Evolutionary conservation across 805 yeast genomes (phyloP).

Genomic region (Maudiozyma serrabonitensis): DNA sequence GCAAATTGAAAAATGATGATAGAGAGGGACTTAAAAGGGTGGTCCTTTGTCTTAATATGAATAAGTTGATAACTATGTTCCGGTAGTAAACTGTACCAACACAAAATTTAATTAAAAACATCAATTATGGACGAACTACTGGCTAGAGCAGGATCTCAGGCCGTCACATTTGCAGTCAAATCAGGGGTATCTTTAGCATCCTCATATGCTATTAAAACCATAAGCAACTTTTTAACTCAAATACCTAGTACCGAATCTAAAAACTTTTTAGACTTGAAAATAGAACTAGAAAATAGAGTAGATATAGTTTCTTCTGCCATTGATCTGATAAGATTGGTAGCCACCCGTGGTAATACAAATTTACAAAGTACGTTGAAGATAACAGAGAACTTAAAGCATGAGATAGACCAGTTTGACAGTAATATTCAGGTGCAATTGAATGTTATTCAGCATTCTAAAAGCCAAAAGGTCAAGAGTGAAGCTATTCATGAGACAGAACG

Average conservation of each 20-base stretch:
- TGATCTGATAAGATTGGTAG: constrained; percentile 52
- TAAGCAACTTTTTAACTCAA: constrained; percentile 39
- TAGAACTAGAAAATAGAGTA: constrained; percentile 46
- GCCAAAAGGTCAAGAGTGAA: constrained; percentile 18
- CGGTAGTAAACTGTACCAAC: not conserved
- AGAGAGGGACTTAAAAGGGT: too few species aligned
- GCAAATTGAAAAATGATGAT: too few species aligned
- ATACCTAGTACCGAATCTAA: constrained; percentile 42
- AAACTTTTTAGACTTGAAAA: constrained; percentile 34
- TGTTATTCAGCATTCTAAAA: constrained; percentile 25
- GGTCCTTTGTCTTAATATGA: too few species aligned
- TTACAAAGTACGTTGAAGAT: constrained; percentile 45
- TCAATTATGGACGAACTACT: constrained; percentile 32
- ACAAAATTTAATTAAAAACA: not conserved
- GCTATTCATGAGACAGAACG: constrained; percentile 39
- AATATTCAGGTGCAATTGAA: constrained; percentile 35
- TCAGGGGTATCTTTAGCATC: constrained; percentile 71
- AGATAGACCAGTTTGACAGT: constrained; percentile 48
- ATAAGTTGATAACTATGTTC: too few species aligned
- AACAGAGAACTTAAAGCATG: constrained; percentile 45
- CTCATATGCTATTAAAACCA: constrained; percentile 58
- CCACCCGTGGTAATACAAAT: constrained; percentile 52
- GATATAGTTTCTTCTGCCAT: constrained; percentile 56
- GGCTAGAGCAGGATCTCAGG: constrained; percentile 60
- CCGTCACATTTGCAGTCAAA: constrained; percentile 68